phyloP scores from a whole-genome alignment of 345 rosid genomes.

The Eucalyptus microcorys region DNA sequence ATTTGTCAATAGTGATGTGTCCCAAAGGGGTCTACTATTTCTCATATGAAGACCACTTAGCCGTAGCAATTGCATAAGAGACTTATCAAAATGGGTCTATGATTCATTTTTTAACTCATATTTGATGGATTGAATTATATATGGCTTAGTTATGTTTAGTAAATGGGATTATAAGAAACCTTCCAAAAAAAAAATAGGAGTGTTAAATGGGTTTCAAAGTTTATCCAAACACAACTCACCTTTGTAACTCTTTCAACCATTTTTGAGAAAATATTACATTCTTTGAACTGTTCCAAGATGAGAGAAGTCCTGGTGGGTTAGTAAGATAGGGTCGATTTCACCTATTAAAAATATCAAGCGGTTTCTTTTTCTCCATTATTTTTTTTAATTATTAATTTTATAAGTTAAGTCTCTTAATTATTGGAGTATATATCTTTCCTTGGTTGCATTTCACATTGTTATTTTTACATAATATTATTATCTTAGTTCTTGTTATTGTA shows the following conservation, averaged over 20 bases:
- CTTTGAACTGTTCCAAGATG: background rate
- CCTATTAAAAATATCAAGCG: background rate
- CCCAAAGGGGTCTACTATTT: background rate
- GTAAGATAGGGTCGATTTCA: background rate
- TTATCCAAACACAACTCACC: background rate
- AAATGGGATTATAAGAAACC: background rate
- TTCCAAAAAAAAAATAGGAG: too few relatives aligned
- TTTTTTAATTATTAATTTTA: too few relatives aligned
- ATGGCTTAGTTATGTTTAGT: background rate
- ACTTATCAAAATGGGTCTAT: background rate
- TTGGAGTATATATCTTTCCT: too few relatives aligned
- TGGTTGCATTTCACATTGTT: background rate
- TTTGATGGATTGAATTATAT: too few relatives aligned
- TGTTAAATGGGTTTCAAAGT: background rate
- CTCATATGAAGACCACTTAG: background rate
- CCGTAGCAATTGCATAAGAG: rapidly evolving
- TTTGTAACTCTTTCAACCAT: too few relatives aligned
- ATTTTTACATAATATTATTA: background rate
- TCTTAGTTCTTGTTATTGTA: background rate
- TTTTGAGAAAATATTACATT: background rate
- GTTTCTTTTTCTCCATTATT: background rate
- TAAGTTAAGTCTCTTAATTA: too few relatives aligned
- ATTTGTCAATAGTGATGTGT: background rate
- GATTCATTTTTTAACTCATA: background rate
- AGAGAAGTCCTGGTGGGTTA: background rate